Evolutionary conservation across 768 basidiomycete genomes (phyloP), one percentile per base, ranked within the genome.

Genomic region (Trametes coccinea): DNA sequence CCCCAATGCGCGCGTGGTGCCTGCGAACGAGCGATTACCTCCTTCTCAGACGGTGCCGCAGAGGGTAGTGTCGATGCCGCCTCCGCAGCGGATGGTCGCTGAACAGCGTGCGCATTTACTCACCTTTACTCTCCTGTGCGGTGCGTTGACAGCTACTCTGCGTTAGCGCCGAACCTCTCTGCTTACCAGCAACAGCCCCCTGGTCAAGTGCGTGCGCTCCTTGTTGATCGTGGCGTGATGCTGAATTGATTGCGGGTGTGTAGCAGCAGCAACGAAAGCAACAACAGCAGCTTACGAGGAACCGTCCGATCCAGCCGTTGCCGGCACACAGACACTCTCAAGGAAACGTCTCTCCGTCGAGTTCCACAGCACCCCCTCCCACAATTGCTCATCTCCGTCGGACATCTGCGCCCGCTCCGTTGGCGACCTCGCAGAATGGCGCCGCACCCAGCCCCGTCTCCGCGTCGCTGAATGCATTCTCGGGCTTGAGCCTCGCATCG

Each of bases 401-500:
- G 5, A 43, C 56, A 5, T 61, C 64, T 16, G 60, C 53, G 5
- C 53, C 56, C 2, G 27, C 49, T 1, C 16, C 43, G 1, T 34
- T 40, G 9, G 7, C 41, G 1, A 27, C 30, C 39, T 34, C 17
- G 6, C 46, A 34, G 16, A 22, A 60, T 16, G 49, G 47, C 3
- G 40, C 51, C 16, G 51, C n/a, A 3, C 56, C 47, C 9, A 53
- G 56, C 46, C 29, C 64, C n/a, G 9, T 41, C 8, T 54, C 55
- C 16, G 27, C 54, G 9, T 64, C 62, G 4, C 10, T 60, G 2
- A 33, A 39, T 29, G 50, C 31, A 7, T 64, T 64, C 49, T 16
- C 54, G 4, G 58, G 58, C 5, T 31, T 63, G 6, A 63, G 27
- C 31, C 33, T 63, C 9, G 49, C 53, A 5, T 59, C 52, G 4